Evolutionary conservation across 257 asterid species (phyloP).

Genomic region (Nicotiana attenuata): DNA sequence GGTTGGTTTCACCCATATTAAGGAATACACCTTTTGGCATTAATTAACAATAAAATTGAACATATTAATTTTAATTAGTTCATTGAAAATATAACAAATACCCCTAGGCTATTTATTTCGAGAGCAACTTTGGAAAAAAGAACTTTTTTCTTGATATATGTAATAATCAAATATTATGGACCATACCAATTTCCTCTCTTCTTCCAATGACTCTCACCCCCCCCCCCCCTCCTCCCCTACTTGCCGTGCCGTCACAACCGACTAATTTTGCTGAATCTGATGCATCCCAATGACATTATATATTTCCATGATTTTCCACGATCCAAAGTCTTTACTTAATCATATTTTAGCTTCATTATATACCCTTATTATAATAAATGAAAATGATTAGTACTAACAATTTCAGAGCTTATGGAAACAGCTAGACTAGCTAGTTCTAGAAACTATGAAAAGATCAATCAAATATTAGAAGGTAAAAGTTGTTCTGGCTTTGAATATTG

Average conservation of each 20-base stretch:
- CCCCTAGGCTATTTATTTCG: too few relatives aligned
- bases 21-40: too few relatives aligned
- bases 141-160: too few relatives aligned
- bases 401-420: slow-evolving; percentile 7
- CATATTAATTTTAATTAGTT: too few relatives aligned
- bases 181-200: background rate
- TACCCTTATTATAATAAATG: background rate
- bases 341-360: background rate
- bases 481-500: background rate
- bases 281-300: slow-evolving; percentile 4
- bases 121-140: too few relatives aligned
- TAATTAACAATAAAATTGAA: too few relatives aligned
- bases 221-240: background rate
- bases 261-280: background rate
- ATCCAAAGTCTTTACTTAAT: background rate
- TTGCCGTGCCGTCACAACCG: slow-evolving; percentile 10
- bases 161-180: too few relatives aligned
- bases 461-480: background rate
- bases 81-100: too few relatives aligned
- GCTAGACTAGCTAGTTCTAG: background rate
- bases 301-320: slow-evolving; percentile 4
- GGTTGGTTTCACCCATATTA: too few relatives aligned
- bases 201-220: background rate
- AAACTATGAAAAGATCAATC: background rate
- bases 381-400: background rate